These are phyloP conservation scores for Pseudofabraea citricarpa DNA, from an alignment of 2,329 filamentous ascomycete genomes.

Conservation along the genomic window DNA sequence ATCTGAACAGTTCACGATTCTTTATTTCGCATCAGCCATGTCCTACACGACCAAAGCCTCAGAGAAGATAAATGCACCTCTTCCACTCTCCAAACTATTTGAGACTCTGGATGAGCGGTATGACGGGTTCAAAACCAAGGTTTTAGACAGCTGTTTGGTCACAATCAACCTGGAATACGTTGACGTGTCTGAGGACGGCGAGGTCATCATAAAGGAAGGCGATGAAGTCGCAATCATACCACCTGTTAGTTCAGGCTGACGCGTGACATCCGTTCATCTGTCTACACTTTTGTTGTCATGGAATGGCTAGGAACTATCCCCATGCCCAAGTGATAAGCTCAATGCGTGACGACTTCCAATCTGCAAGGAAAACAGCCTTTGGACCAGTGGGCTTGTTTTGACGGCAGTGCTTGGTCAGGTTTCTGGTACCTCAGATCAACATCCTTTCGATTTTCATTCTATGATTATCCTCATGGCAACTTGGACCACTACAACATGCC, in stretches of 20 bases:
- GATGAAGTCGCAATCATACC: constrained; percentile 88
- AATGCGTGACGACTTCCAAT: too few relatives aligned
- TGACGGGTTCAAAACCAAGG: constrained; percentile 60
- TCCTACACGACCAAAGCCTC: constrained; percentile 65
- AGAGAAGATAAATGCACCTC: constrained; percentile 62
- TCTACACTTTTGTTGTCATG: too few relatives aligned
- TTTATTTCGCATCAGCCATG: constrained; percentile 76
- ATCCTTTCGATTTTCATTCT: too few relatives aligned
- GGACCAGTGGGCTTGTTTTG: too few relatives aligned
- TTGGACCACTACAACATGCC: too few relatives aligned
- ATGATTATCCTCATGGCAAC: too few relatives aligned
- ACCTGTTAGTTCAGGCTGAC: constrained; percentile 81
- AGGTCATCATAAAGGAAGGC: constrained; percentile 57
- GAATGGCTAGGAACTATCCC: too few relatives aligned
- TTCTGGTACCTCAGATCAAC: too few relatives aligned
- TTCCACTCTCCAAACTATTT: constrained; percentile 60
- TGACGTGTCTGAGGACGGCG: constrained; percentile 49
- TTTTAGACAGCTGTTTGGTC: constrained; percentile 69
- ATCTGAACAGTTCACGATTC: constrained; percentile 66
- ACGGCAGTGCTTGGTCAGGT: too few relatives aligned
- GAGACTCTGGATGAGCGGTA: constrained; percentile 64
- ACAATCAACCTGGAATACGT: constrained; percentile 81
- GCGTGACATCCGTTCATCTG: too few relatives aligned
- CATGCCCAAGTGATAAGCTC: too few relatives aligned
- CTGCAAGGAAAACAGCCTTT: too few relatives aligned